Conservation (phyloP, 208 protist genomes). For the Trypanosoma congolense region DNA sequence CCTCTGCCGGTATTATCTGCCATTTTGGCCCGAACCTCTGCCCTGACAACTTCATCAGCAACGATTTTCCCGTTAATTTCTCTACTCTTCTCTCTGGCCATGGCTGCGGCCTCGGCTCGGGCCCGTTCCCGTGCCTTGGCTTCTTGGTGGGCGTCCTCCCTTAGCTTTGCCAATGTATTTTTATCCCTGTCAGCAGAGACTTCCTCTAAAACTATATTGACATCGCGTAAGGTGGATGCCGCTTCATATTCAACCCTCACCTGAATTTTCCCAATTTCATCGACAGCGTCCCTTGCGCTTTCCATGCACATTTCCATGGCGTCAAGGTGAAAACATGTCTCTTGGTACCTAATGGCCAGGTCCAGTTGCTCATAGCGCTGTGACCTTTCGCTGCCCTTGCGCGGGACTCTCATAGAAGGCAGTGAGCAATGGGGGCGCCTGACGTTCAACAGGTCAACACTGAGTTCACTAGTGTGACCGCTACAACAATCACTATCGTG, state of each 20-base stretch:
- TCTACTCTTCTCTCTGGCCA: too few species aligned
- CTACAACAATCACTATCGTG: not conserved
- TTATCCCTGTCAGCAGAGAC: not conserved
- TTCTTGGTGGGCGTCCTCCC: not conserved
- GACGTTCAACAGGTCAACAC: not conserved
- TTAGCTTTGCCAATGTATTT: not conserved
- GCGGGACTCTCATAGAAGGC: not conserved
- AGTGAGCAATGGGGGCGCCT: not conserved
- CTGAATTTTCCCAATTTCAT: not conserved
- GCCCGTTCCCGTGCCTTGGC: not conserved
- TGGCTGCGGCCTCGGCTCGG: too few species aligned
- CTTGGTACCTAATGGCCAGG: not conserved
- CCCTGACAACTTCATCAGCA: too few species aligned
- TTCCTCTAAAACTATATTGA: not conserved
- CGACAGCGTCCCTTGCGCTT: not conserved
- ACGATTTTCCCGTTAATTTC: too few species aligned
- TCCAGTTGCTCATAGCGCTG: not conserved
- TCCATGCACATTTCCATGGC: not conserved
- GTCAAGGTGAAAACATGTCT: not conserved
- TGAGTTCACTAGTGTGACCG: not conserved
- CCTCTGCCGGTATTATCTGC: too few species aligned
- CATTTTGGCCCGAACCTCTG: too few species aligned
- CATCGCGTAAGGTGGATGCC: not conserved
- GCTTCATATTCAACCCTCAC: not conserved
- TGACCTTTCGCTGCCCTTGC: not conserved